Evolutionary conservation across 2,329 filamentous ascomycete genomes (phyloP), one percentile per base, ranked within the genome.

Genomic region (Aspergillus awamori): DNA sequence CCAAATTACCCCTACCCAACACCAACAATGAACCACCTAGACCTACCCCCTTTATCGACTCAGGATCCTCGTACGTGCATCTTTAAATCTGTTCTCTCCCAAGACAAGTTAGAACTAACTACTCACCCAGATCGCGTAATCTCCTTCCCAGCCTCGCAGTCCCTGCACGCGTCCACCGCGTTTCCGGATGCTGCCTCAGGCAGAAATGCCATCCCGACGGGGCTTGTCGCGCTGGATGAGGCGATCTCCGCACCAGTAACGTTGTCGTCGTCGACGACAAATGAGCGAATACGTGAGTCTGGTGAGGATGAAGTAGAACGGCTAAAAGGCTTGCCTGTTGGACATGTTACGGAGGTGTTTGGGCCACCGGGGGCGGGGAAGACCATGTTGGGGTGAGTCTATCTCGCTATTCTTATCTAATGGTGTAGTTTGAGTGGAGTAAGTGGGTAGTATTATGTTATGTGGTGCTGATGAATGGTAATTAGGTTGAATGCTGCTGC

Each of bases 301-400:
- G 41, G 54, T 11, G 39, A 59, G 41, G 10, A 57, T 57, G 36
- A 66, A 13, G 11, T 10, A 36, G 11, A 36, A 15, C 33, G 13
- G 65, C 26, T 39, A 53, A 83, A 84, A 17, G 93, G 92, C 4
- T 81, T 96, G 52, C 84, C 84, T 62, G 86, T 88, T 59, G 92
- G 93, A 13, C 90, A 92, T 74, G 83, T 97, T 45, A 91, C 90
- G 3, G 94, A 98, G 76, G 80, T 97, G 53, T 96, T 91, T 85
- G 94, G 94, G 0, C 92, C 93, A 10, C 89, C 92, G 8, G 93
- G 93, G 1, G 86, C 86, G 26, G 94, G 93, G 30, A 97, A 96
- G 81, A 96, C 92, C 4, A 83, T 89, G 11, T 80, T 97, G 68
- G 90, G 89, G 90, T 94, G 82, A 78, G 86, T 78, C 52, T 61